Evolutionary conservation across 208 protist species (phyloP), one percentile per base, ranked within the genome.

Genomic region (Acanthamoeba royreba): DNA sequence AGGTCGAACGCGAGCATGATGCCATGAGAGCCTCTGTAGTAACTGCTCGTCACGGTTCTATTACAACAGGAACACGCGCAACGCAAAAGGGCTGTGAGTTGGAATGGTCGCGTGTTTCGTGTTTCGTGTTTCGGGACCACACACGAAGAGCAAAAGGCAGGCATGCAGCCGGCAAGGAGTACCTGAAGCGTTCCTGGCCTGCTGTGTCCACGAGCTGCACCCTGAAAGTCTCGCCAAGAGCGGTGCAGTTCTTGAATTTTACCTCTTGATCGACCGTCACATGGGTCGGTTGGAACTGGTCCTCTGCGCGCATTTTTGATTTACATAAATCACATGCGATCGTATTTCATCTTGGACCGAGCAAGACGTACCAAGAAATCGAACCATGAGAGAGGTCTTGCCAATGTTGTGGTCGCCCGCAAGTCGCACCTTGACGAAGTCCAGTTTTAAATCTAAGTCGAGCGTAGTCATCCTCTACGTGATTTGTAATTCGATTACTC

Each of bases 11-110:
- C 43, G n/a, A 87, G n/a, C 8, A 87, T 4, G 33, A 87, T 25
- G 79, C 79, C 79, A 31, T 55, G 15, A 2, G 79, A 19, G 25
- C 79, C 79, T 58, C 79, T 15, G 45, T 87, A 87, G 79, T 87
- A 87, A 46, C 79, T 87, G 25, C 79, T 87, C 33, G 79, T 87
- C 46, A 87, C 47, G 28, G 79, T 87, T 42, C 79, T 87, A 46
- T 83, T 83, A 28, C 5, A 11, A 1, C 33, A 4, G 33, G 9
- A 25, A 19, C 58, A 49, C 15, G 19, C 15, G 28, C 31, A 13
- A 69, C 15, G 11, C 53, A 2, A 63, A 5, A 63, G 53, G 53
- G 5, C 53, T 17, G 25, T 17, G 17, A 25, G 7, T 15, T 25
- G 25, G 7, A 5, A 33, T 25, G 17, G 0, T 11, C 58, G 25